Evolutionary conservation across 805 yeast genomes (phyloP).

Genomic region (Hanseniaspora meyeri): DNA sequence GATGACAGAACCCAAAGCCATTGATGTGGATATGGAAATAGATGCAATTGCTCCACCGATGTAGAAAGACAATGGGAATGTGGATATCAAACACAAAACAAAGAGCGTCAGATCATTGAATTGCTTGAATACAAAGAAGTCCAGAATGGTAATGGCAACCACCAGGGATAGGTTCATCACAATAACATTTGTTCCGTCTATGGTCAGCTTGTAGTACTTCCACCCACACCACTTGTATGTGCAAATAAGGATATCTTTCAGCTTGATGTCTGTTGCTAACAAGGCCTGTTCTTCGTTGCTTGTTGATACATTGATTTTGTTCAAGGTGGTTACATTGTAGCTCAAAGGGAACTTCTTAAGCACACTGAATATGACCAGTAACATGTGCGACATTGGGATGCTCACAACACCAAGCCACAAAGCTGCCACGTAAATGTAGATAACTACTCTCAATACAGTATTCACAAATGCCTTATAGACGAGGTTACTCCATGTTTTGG

Average conservation of each 20-base stretch:
- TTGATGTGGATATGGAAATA: constrained; percentile 92
- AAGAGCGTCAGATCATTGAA: constrained; percentile 44
- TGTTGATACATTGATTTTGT: not conserved
- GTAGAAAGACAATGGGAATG: constrained; percentile 88
- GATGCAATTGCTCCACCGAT: constrained; percentile 99
- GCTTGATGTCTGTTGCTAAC: not conserved
- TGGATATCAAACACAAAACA: constrained; percentile 63
- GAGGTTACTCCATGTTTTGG: not conserved
- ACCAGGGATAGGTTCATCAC: constrained; percentile 71
- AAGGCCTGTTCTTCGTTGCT: constrained; percentile 18
- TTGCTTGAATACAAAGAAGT: constrained; percentile 40
- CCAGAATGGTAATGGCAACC: constrained; percentile 71
- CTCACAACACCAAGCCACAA: constrained; percentile 8
- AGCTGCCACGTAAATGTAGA: not conserved
- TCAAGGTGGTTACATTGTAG: not conserved
- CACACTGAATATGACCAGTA: constrained; percentile 1
- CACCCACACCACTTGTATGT: constrained; percentile 86
- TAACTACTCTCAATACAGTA: not conserved
- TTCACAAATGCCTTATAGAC: not conserved
- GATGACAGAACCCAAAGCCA: constrained; percentile 97
- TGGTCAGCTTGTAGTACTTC: constrained; percentile 90
- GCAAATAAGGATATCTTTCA: constrained; percentile 57
- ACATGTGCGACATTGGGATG: constrained; percentile 11
- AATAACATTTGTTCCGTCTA: constrained; percentile 90
- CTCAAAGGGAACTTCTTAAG: constrained; percentile 9